Base-by-base conservation (phyloP, 1,284 basidiomycete genomes). In the Ceratobasidium sp. region DNA sequence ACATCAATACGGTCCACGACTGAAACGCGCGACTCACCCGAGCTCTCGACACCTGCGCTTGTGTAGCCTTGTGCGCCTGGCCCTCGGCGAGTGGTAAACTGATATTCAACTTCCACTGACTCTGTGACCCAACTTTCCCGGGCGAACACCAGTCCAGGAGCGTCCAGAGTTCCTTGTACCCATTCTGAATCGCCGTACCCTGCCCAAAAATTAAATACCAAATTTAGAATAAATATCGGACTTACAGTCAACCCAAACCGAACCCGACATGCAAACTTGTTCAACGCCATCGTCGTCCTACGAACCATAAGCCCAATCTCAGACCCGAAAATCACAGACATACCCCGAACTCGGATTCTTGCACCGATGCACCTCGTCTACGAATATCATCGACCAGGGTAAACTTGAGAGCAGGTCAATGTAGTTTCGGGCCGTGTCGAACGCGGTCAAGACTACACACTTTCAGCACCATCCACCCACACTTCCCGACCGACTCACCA, bases 171-270 rank as follows among this genome's bases (percentile, higher is more conserved):
- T 96, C 94, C 49, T 86, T 83, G 74, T 93, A 93, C 0, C 86
- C 85, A 73, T 95, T 96, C 75, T 96, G 93, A 42, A 96, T 93
- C 0, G 91, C 88, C 7, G 89, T 91, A 7, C 93, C 90, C 10
- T 76, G 52, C 22, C 12, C 13, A 31, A 27, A 17, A 64, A 67
- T 22, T 52, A 34, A 45, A 13, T 5, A 29, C 13, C 27, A 42
- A 47, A 31, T 45, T 22, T 32, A 15, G 29, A 43, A 15, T 3
- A 58, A 10, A 32, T 15, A n/a, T 7, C n/a, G 15, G 25, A 72
- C 71, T 50, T 64, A 75, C 81, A 0, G 91, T 94, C 52, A 95
- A 80, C 0, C 91, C 93, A 74, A 93, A 92, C 0, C 93, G 86
- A 1, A 82, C 77, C 15, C 71, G 75, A 75, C 89, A 92, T 0